Conservation (phyloP, 2,329 filamentous ascomycete species). For the Alternaria rosae region DNA sequence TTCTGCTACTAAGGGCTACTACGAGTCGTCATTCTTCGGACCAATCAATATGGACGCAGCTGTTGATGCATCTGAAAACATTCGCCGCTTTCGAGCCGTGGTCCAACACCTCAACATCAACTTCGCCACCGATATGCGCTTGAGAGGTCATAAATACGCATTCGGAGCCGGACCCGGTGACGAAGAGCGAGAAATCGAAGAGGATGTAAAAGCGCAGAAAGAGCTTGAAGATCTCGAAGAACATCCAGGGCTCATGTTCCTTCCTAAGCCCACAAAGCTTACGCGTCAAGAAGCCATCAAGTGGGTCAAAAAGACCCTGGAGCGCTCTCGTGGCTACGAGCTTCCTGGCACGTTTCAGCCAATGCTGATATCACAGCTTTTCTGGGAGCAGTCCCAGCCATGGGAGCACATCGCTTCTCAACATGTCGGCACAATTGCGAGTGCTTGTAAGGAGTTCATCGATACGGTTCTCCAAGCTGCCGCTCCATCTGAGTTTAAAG, state of each 20-base stretch:
- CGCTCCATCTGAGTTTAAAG: conserved; percentile 51
- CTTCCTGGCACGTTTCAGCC: conserved; percentile 69
- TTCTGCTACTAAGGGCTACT: conserved; percentile 60
- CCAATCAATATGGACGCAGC: conserved; percentile 19
- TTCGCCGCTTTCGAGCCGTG: conserved; percentile 61
- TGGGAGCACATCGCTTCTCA: conserved; percentile 57
- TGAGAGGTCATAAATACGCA: conserved; percentile 52
- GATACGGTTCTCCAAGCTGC: conserved; percentile 44
- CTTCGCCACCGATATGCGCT: conserved; percentile 57
- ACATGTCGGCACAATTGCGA: conserved; percentile 50
- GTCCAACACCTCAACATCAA: conserved; percentile 59
- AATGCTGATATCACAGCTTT: conserved; percentile 65
- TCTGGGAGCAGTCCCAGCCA: conserved; percentile 63
- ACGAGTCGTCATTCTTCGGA: conserved; percentile 61
- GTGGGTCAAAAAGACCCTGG: conserved; percentile 52
- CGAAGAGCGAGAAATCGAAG: conserved; percentile 8
- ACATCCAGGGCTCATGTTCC: neutral
- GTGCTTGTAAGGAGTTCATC: conserved; percentile 47
- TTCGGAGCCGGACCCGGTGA: conserved; percentile 36
- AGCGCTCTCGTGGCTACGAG: conserved; percentile 61
- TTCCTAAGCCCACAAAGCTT: conserved; percentile 28
- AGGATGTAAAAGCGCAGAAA: neutral
- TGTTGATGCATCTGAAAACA: conserved; percentile 32
- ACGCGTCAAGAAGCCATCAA: conserved; percentile 51
- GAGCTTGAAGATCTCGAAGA: conserved; percentile 20